These are phyloP conservation scores for Lyophyllum shimeji DNA, from an alignment of 768 basidiomycete species.

Conservation along the genomic window DNA sequence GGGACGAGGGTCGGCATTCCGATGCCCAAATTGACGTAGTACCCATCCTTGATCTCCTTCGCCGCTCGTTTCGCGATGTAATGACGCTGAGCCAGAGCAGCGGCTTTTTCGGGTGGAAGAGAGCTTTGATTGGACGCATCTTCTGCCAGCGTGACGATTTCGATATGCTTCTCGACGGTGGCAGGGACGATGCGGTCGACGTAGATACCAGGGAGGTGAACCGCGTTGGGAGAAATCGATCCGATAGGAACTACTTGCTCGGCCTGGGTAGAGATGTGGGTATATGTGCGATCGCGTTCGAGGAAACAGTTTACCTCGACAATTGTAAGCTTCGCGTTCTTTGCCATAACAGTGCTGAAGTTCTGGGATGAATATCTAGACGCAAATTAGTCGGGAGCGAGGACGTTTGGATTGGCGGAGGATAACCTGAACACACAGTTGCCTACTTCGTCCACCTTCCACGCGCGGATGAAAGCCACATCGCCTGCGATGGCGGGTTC, in stretches of 20 bases:
- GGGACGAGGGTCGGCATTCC: slow-evolving; percentile 92
- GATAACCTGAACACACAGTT: slow-evolving; percentile 85
- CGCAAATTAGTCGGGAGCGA: background rate
- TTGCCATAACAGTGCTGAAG: slow-evolving; percentile 85
- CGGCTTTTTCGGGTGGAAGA: slow-evolving; percentile 49
- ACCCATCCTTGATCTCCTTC: slow-evolving; percentile 86
- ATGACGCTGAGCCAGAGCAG: slow-evolving; percentile 56
- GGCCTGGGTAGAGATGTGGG: slow-evolving; percentile 45
- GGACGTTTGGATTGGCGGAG: background rate
- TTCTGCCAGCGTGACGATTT: slow-evolving; percentile 69
- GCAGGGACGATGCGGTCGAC: slow-evolving; percentile 87
- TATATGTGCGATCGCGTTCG: background rate
- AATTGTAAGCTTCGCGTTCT: slow-evolving; percentile 86
- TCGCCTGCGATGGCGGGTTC: slow-evolving; percentile 81
- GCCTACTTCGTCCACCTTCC: slow-evolving; percentile 91
- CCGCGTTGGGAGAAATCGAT: slow-evolving; percentile 73
- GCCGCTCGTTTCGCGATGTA: slow-evolving; percentile 86
- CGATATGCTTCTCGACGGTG: slow-evolving; percentile 74
- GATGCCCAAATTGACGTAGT: slow-evolving; percentile 86
- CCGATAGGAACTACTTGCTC: slow-evolving; percentile 88
- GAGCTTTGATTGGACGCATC: slow-evolving; percentile 29
- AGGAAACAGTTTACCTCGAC: slow-evolving; percentile 61
- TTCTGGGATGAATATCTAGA: slow-evolving; percentile 83
- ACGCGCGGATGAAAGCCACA: slow-evolving; percentile 84
- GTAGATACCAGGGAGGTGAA: slow-evolving; percentile 85